Evolutionary conservation across 331 rosid genomes (phyloP).

Genomic region (Acacia concinna): DNA sequence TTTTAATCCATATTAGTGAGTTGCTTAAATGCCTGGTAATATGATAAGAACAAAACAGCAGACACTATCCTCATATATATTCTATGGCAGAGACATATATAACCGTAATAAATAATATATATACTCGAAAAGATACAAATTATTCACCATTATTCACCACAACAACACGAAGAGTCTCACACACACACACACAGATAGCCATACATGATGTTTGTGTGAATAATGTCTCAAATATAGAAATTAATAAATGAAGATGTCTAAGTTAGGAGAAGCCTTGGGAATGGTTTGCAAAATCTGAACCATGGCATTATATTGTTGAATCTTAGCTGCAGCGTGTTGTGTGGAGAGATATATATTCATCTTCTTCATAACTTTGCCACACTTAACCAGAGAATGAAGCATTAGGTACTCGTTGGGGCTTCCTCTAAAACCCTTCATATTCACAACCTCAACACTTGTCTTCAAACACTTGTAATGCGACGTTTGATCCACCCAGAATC

Average conservation of each 20-base stretch:
- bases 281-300: not conserved
- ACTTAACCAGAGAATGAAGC: not conserved
- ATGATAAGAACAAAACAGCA: too few relatives aligned
- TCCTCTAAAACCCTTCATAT: constrained; percentile 33
- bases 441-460: constrained; percentile 37
- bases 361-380: constrained; percentile 16
- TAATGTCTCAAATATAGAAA: too few relatives aligned
- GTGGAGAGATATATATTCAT: not conserved
- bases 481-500: not conserved
- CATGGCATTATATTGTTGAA: not conserved
- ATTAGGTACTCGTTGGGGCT: not conserved
- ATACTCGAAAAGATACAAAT: too few relatives aligned
- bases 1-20: too few relatives aligned
- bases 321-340: not conserved
- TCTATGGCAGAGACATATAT: too few relatives aligned
- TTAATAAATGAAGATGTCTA: constrained; percentile 8
- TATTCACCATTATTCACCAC: too few relatives aligned
- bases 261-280: not conserved
- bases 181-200: not conserved
- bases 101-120: too few relatives aligned
- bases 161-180: too few relatives aligned
- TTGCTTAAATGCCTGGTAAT: too few relatives aligned
- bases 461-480: not conserved
- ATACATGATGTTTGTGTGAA: too few relatives aligned
- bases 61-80: too few relatives aligned